These are phyloP conservation scores for Gossypium laxum DNA, from an alignment of 441 rosid genomes.

Conservation along the genomic window DNA sequence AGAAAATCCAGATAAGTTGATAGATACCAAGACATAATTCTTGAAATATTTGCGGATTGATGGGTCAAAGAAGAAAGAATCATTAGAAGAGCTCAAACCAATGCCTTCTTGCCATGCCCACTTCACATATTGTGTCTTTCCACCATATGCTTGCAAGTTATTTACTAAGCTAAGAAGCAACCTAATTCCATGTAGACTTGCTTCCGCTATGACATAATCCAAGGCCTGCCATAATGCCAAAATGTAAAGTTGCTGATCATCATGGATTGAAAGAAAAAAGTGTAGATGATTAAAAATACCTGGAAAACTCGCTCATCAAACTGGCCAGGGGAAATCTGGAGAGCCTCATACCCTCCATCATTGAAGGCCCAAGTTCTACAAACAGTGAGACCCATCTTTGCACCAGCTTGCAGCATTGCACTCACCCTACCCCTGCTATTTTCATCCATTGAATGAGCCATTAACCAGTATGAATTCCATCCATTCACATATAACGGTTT, in stretches of 20 bases:
- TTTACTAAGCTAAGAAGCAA: conserved; percentile 74
- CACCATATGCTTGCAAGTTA: conserved; percentile 78
- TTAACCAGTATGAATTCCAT: conserved; percentile 94
- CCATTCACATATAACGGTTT: conserved; percentile 59
- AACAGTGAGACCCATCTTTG: conserved; percentile 89
- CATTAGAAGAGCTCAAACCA: conserved; percentile 82
- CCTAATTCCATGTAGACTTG: conserved; percentile 52
- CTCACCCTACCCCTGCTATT: conserved; percentile 49
- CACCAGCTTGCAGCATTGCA: conserved; percentile 68
- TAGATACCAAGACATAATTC: conserved; percentile 52
- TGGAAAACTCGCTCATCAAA: conserved; percentile 75
- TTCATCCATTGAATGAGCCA: conserved; percentile 74
- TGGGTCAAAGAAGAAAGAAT: conserved; percentile 91
- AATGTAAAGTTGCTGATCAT: conserved; percentile 3
- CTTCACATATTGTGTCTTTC: conserved; percentile 79
- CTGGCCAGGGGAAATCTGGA: conserved; percentile 77
- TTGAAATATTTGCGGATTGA: conserved; percentile 77
- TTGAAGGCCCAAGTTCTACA: conserved; percentile 93
- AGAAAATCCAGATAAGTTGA: background rate
- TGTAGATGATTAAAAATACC: conserved; percentile 31
- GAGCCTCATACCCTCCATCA: conserved; percentile 81
- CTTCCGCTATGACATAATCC: conserved; percentile 84
- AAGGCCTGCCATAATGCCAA: conserved; percentile 44
- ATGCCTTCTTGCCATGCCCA: conserved; percentile 96
- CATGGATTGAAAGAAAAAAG: background rate